Evolutionary conservation across 139 green algal genomes (phyloP), one percentile per base, ranked within the genome.

Genomic region (Chlamydomonas sphaeroides): DNA sequence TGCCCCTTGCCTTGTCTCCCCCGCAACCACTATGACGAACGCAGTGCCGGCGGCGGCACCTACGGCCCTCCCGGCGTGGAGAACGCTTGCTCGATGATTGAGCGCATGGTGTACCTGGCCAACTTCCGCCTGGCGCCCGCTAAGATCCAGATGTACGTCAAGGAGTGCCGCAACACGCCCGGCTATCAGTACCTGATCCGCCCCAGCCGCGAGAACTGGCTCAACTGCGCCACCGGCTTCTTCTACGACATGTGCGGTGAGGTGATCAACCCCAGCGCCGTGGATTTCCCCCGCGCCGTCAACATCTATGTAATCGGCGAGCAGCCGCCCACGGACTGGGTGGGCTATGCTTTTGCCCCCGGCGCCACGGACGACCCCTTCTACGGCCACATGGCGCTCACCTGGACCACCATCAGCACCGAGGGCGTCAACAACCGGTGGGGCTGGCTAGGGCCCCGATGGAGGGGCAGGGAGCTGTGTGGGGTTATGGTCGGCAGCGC

Each of bases 381-480:
- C 38, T 35, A 65, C 42, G 70, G 70, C 20, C 70, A 78, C 70
- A 33, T 78, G 23, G 33, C 15, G 23, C 49, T 78, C 5, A 66
- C 49, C 28, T 78, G 49, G 49, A 66, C 70, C 45, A 48, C 49
- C 1, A 5, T 78, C 32, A 68, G 8, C 71, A 79, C 51, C 35
- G 68, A 56, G 49, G 70, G 70, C 33, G 32, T 48, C 33, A 78
- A 78, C 70, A 78, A 78, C 70, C 70, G n/a, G n/a, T n/a, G n/a
- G n/a, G n/a, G n/a, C n/a, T n/a, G n/a, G n/a, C n/a, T n/a, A n/a
- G n/a, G n/a, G n/a, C n/a, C n/a, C n/a, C n/a, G n/a, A n/a, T n/a
- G n/a, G n/a, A n/a, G n/a, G n/a, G n/a, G n/a, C n/a, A n/a, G n/a
- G n/a, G n/a, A n/a, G n/a, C n/a, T n/a, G n/a, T n/a, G n/a, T n/a